Base-by-base conservation (phyloP, 306 rosid species). In the Cucumis cinereus region DNA sequence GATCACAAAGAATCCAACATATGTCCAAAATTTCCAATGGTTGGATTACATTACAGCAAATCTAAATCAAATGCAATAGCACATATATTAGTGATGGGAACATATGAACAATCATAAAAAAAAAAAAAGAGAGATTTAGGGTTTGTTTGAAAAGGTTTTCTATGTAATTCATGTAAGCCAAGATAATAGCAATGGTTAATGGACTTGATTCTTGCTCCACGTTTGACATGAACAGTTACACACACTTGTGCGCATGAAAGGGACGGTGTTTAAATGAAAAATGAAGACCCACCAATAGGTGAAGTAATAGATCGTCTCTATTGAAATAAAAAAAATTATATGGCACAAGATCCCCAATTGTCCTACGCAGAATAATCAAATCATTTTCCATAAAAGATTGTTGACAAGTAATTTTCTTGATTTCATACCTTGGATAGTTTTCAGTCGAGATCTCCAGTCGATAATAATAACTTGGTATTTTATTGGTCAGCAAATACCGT, bases 251-350 rank as follows among this genome's bases (percentile, higher is more conserved):
- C 66, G 30, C 76, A 71, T 26, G 4, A 22, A 50, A 49, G 8
- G 2, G 35, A n/a, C 4, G 4, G 35, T 16, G 59, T 49, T 49
- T 49, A 6, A 71, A 14, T 49, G 43, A 26, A 30, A 70, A 74
- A 79, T 81, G 79, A 80, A 88, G 97, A 88, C 95, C 98, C 93
- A 90, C 89, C 82, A 77, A 88, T 82, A 88, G 95, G 89, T 89
- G 82, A 74, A 86, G 83, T 50, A 86, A 84, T 82, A 77, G 91
- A 86, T 91, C 82, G 82, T 93, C 97, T 73, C 85, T 83, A 82
- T 80, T 88, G 79, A 56, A 82, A 85, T 79, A 81, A 84, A 83
- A 77, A 66, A 81, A 81, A 80, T 84, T 85, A 76, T 81, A 60
- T 22, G 81, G 87, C 82, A 82, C 85, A 81, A 84, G 84, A 77